These are phyloP conservation scores for Clitopilus passeckerianus DNA, from an alignment of 768 basidiomycete species.

Conservation along the genomic window DNA sequence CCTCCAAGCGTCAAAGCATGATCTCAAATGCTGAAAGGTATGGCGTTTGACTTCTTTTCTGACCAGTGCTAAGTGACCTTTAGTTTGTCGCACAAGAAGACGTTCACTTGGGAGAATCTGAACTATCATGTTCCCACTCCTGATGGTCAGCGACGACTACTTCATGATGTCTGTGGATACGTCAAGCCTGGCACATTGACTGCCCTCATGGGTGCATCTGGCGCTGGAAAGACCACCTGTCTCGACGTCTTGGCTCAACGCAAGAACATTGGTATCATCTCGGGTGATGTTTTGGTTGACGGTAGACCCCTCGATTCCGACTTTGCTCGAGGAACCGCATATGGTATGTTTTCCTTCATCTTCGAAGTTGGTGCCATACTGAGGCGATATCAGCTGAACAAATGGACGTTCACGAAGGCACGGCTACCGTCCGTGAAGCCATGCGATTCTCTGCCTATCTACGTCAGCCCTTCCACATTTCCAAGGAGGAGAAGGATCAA, in stretches of 20 bases:
- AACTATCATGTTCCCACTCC: constrained; percentile 74
- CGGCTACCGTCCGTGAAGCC: constrained; percentile 79
- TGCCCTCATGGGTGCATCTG: constrained; percentile 84
- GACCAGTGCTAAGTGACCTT: not conserved
- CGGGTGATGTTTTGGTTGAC: constrained; percentile 63
- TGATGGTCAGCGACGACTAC: constrained; percentile 52
- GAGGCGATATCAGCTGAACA: constrained; percentile 55
- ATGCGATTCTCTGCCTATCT: constrained; percentile 84
- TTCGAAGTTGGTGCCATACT: constrained; percentile 16
- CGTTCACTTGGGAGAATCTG: constrained; percentile 80
- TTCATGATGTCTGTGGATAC: constrained; percentile 78
- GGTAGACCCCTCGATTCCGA: constrained; percentile 54
- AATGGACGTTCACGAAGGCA: constrained; percentile 82
- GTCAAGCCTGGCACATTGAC: constrained; percentile 87
- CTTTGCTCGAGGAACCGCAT: constrained; percentile 66
- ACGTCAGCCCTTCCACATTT: constrained; percentile 64
- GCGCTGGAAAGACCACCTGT: constrained; percentile 77
- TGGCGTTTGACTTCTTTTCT: not conserved
- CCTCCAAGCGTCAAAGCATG: not conserved
- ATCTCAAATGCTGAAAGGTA: not conserved
- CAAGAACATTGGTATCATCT: constrained; percentile 64
- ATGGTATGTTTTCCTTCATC: constrained; percentile 40
- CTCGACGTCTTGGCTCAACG: constrained; percentile 71
- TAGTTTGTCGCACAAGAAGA: constrained; percentile 28
- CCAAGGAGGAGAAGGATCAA: constrained; percentile 68